These are phyloP conservation scores for Tremella yokohamensis DNA, from an alignment of 768 basidiomycete genomes.

Conservation along the genomic window DNA sequence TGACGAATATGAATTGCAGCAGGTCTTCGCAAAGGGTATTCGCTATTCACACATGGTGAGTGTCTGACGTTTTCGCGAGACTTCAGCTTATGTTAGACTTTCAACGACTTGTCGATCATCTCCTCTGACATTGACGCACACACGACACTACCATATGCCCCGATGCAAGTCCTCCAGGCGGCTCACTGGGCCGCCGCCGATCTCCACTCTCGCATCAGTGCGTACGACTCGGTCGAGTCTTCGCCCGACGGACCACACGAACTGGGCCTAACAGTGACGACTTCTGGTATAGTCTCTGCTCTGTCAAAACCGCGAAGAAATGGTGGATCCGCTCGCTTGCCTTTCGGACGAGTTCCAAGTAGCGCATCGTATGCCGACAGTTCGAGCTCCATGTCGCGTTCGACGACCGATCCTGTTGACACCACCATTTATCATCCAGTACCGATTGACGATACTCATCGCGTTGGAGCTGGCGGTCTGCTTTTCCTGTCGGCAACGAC, in stretches of 20 bases:
- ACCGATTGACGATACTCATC: constrained; percentile 65
- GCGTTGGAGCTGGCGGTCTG: constrained; percentile 65
- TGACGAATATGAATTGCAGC: constrained; percentile 64
- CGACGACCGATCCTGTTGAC: constrained; percentile 1
- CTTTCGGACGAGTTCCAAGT: constrained; percentile 21
- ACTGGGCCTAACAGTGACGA: constrained; percentile 62
- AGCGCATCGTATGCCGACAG: constrained; percentile 6
- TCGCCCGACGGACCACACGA: constrained; percentile 51
- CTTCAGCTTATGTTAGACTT: constrained; percentile 55
- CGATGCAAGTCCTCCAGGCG: constrained; percentile 64
- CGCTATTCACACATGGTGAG: constrained; percentile 83
- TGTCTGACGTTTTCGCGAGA: constrained; percentile 8
- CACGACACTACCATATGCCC: constrained; percentile 67
- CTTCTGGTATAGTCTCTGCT: constrained; percentile 56
- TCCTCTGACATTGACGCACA: constrained; percentile 71
- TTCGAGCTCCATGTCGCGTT: not conserved
- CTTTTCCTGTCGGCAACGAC: constrained; percentile 12
- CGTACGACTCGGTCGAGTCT: not conserved
- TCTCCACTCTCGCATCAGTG: constrained; percentile 29
- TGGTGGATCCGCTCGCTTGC: constrained; percentile 23
- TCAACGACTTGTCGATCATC: constrained; percentile 73
- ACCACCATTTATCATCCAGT: constrained; percentile 60
- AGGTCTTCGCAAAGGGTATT: constrained; percentile 70
- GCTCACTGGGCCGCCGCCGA: constrained; percentile 66
- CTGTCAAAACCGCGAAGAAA: constrained; percentile 19